Evolutionary conservation across 2,329 filamentous ascomycete species (phyloP), one percentile per base, ranked within the genome.

Genomic region (Gliomastix tumulicola): DNA sequence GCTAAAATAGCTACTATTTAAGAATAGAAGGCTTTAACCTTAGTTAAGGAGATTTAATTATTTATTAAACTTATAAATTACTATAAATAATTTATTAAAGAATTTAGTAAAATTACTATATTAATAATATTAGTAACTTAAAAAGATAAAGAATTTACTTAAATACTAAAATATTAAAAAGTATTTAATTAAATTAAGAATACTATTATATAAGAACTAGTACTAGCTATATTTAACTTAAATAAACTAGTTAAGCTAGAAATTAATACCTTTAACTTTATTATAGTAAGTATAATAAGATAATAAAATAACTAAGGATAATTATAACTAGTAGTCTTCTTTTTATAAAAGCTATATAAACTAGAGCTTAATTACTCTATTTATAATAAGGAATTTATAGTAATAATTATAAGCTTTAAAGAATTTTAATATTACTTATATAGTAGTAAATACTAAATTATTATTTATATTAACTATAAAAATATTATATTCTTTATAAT

Each of bases 371-470:
- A n/a, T n/a, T n/a, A n/a, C n/a, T n/a, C n/a, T n/a, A n/a, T n/a
- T n/a, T n/a, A n/a, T n/a, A n/a, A n/a, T n/a, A n/a, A n/a, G n/a
- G n/a, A n/a, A n/a, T n/a, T n/a, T n/a, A n/a, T n/a, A n/a, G n/a
- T n/a, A n/a, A n/a, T n/a, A n/a, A n/a, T n/a, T n/a, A n/a, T n/a
- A n/a, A n/a, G n/a, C n/a, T n/a, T n/a, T n/a, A n/a, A n/a, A n/a
- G n/a, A n/a, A n/a, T n/a, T n/a, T n/a, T n/a, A n/a, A n/a, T n/a
- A n/a, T n/a, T n/a, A n/a, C n/a, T n/a, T n/a, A n/a, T n/a, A n/a
- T 35, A n/a, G 20, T 35, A 38, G 22, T 20, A n/a, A 33, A 38
- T n/a, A 36, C 37, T 34, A 37, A 8, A 30, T 11, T 40, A 32
- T 25, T n/a, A 12, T 18, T 28, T 22, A 31, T 44, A 7, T 37